Conservation (phyloP, 495 filamentous ascomycete species). For the Lepidopterella palustris region DNA sequence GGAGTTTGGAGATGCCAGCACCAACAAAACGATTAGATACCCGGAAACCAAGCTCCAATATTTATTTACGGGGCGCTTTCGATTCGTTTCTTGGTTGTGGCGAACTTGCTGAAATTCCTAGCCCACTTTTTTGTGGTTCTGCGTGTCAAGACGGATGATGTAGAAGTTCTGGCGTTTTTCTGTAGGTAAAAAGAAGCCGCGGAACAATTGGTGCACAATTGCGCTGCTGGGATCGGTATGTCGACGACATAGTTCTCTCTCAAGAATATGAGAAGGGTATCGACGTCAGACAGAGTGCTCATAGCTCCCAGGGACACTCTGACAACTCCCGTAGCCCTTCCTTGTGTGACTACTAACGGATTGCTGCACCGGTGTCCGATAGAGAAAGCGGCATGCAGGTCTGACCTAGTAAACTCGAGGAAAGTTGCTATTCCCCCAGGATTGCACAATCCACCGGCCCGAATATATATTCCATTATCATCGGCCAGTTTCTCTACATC, state of each 20-base stretch:
- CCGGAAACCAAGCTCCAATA: no score
- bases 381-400: slow-evolving; percentile 54
- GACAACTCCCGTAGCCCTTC: slow-evolving; percentile 57
- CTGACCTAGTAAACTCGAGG: slow-evolving; percentile 46
- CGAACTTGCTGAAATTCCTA: no score
- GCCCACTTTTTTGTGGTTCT: no score
- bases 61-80: no score
- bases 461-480: slow-evolving; percentile 56
- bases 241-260: slow-evolving; percentile 42
- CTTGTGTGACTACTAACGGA: slow-evolving; percentile 46
- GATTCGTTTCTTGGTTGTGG: no score
- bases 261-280: slow-evolving; percentile 52
- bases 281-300: slow-evolving; percentile 57
- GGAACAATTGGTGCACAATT: not conserved
- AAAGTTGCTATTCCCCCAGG: slow-evolving; percentile 47
- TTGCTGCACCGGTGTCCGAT: slow-evolving; percentile 59
- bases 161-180: no score
- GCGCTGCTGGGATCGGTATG: not conserved
- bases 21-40: no score
- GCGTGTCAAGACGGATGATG: no score
- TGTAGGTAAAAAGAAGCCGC: not conserved
- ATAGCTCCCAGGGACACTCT: slow-evolving; percentile 66
- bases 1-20: no score
- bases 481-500: slow-evolving; percentile 59
- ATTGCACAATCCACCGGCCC: slow-evolving; percentile 63